Base-by-base conservation (phyloP, 306 rosid species). In the Sphenostylis stenocarpa region DNA sequence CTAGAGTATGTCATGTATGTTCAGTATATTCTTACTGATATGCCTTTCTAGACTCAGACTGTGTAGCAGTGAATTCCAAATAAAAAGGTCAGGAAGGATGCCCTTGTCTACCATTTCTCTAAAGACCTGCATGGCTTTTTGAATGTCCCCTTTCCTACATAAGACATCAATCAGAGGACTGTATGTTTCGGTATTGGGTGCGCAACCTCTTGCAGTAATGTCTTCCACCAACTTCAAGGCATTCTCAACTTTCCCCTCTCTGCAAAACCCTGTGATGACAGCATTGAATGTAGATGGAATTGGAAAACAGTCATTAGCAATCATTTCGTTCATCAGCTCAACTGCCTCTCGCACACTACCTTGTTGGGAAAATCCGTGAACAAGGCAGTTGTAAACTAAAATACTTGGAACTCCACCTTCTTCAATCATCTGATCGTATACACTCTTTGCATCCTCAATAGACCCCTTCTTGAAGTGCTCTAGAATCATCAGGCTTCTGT, bases 241-340 rank as follows among this genome's bases (percentile, higher is more conserved):
- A 83, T 76, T 62, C 7, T 77, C 85, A 70, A 80, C 79, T 85
- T 84, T 88, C 34, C 88, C 91, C 61, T 82, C 85, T 39, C 71
- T 26, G 53, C 90, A 93, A 81, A 90, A 90, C 17, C 67, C 87
- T 6, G n/a, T 16, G 53, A 89, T 83, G 76, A 93, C 39, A 48
- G 77, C 82, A 84, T 92, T 89, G 77, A 85, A 80, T 43, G 92
- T 92, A 0, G 83, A 64, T 9, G 94, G 83, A 76, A 83, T n/a
- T 28, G 94, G 96, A 78, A 77, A 67, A 47, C 82, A 88, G 63
- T 88, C 82, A 34, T 53, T 84, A 28, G 26, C 49, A 76, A 88
- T 85, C 97, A 90, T 90, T 76, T 86, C 88, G 53, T 87, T 90
- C 86, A 90, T 82, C 79, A 90, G 57, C 70, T 88, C 90, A 39